Conservation (phyloP, 805 yeast species). For the Teunomyces aglyptinius region DNA sequence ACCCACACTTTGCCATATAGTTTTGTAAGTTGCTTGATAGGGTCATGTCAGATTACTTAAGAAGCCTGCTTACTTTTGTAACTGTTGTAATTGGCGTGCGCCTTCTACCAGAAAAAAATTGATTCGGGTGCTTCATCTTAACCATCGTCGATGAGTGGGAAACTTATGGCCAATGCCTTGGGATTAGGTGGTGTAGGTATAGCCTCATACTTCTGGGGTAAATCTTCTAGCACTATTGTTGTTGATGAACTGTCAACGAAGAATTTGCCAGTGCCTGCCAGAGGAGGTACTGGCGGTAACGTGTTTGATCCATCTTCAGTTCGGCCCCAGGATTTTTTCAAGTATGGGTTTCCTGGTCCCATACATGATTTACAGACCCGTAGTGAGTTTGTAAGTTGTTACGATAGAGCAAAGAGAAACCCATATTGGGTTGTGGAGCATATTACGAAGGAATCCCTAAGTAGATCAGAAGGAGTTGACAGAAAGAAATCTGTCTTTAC, state of each 20-base stretch:
- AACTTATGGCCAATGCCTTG: conserved; percentile 25
- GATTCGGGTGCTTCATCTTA: background rate
- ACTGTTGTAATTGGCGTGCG: background rate
- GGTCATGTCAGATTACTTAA: too few species aligned
- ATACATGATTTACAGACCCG: conserved; percentile 76
- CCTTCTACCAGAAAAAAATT: background rate
- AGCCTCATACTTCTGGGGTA: conserved; percentile 42
- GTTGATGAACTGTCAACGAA: conserved; percentile 10
- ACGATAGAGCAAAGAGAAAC: conserved; percentile 77
- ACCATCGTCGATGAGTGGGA: conserved; percentile 16
- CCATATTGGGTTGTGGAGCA: conserved; percentile 93
- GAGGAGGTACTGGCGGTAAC: conserved; percentile 9
- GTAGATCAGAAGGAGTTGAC: conserved; percentile 54
- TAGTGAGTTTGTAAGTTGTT: conserved; percentile 80
- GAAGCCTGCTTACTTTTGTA: background rate
- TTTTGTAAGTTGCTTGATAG: too few species aligned
- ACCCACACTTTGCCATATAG: too few species aligned
- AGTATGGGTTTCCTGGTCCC: conserved; percentile 95
- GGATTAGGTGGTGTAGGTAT: conserved; percentile 40
- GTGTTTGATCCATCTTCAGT: conserved; percentile 38
- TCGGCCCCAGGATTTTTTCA: conserved; percentile 78
- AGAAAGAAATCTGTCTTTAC: conserved; percentile 77
- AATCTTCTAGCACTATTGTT: conserved; percentile 20
- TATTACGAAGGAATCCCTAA: conserved; percentile 69
- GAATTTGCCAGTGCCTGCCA: conserved; percentile 9